Percentiles rank a stretch among this genome's conserved stretches.
These are phyloP conservation scores for Dactylellina leptospora DNA, from an alignment of 2,329 filamentous ascomycete genomes.

Conservation along the genomic window DNA sequence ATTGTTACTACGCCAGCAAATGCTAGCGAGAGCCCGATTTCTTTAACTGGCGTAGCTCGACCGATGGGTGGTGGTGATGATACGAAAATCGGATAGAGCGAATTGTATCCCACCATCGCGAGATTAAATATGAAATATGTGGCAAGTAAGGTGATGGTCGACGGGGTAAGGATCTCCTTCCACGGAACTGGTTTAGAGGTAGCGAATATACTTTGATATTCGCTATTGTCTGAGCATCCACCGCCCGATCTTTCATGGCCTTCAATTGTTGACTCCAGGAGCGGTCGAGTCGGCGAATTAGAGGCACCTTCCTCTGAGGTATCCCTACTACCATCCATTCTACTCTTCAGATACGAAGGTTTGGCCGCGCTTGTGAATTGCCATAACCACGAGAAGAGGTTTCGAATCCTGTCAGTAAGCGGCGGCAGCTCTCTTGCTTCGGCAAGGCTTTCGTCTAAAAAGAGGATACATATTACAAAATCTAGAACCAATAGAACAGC, in stretches of 20 bases:
- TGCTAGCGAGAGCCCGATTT: constrained; percentile 85
- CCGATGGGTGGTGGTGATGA: constrained; percentile 78
- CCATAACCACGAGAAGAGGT: constrained; percentile 74
- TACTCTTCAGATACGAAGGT: constrained; percentile 21
- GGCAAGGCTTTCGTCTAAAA: constrained; percentile 86
- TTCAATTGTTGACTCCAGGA: constrained; percentile 9
- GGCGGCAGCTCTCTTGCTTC: constrained; percentile 70
- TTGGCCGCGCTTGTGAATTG: constrained; percentile 64
- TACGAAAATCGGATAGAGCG: constrained; percentile 91
- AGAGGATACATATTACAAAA: constrained; percentile 77
- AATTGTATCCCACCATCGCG: constrained; percentile 93
- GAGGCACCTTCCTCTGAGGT: background rate
- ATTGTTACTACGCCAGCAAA: constrained; percentile 87
- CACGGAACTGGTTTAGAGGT: constrained; percentile 34
- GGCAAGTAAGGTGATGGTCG: constrained; percentile 80
- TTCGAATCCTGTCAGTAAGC: constrained; percentile 68
- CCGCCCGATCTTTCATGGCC: background rate
- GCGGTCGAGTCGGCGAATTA: constrained; percentile 18
- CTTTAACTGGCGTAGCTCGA: constrained; percentile 75
- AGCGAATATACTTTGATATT: constrained; percentile 21
- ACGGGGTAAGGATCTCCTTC: constrained; percentile 72
- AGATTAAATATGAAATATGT: constrained; percentile 95
- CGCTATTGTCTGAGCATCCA: constrained; percentile 25
- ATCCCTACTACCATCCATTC: constrained; percentile 1
- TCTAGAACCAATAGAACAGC: constrained; percentile 76